Base-by-base conservation (phyloP, 2,329 filamentous ascomycete genomes). In the Boeremia exigua region DNA sequence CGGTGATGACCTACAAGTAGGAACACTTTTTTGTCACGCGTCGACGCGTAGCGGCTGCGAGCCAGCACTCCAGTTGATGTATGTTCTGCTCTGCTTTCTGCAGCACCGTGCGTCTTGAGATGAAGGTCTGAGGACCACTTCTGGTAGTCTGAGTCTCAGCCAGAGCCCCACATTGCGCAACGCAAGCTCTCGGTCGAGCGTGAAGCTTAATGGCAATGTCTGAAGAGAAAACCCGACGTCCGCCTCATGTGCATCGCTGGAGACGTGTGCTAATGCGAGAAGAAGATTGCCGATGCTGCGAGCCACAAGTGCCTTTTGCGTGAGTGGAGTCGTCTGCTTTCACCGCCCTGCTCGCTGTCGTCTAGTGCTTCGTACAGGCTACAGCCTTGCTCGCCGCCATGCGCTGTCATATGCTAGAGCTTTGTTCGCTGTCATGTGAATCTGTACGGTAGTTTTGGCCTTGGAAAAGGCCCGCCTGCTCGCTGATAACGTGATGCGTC, bases 1-100 rank as follows among this genome's bases (percentile, higher is more conserved):
- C 79, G 84, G 78, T 84, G 85, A 86, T 84, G 85, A 88, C 86
- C 86, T 87, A 80, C 80, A 79, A 84, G 82, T 78, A 82, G 84
- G 81, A 75, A 87, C 85, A 86, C 76, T 65, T 58, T 59, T 65
- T 72, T 59, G 61, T 69, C 63, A 71, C 69, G 63, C 64, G 67
- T 63, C 48, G 51, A 56, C 58, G 61, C 61, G 64, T 23, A 23
- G 19, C 19, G 19, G 19, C 19, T 5, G 19, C 19, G 19, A 23
- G 19, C 19, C 19, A 3, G 19, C 19, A 23, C 19, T n/a, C 19
- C 19, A 23, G 3, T 5, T 14, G 25, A 56, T 56, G 53, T 56
- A 56, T 51, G 53, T 56, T 23, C 5, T n/a, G 27, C 17, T 56
- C 42, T 47, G 43, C 40, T 43, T 46, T 51, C 34, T 47, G 53